Base-by-base conservation (phyloP, 1,284 basidiomycete species). In the Xerocomus nothofagi region DNA sequence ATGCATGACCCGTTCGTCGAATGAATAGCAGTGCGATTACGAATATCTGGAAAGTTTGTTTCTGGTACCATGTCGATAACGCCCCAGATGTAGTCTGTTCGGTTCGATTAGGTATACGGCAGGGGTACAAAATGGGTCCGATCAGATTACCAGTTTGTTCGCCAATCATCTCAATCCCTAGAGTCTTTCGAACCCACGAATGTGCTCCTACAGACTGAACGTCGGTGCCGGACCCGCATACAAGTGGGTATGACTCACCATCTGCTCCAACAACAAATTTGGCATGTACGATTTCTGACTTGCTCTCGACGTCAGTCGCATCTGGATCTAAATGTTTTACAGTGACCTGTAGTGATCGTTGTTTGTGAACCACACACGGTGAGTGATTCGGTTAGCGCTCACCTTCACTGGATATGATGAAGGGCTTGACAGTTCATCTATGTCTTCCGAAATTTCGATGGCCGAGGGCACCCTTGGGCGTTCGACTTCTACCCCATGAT, bases 1-100 rank as follows among this genome's bases (percentile, higher is more conserved):
- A 91, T 84, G 58, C 80, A 79, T 0, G 80, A 78, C 3, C 82
- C 81, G 44, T 77, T 75, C 41, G 76, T 74, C 0, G 84, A 86
- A 64, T 88, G 86, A 24, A 82, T 71, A 2, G 59, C 84, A 39
- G 76, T 77, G 53, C 75, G 75, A 56, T 83, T 86, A 27, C 91
- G 83, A 54, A 90, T 84, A 66, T 94, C 91, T 0, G 92, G 91
- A 62, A 93, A 89, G 64, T 91, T 74, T 12, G 88, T 89, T 18
- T 81, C 75, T 0, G 84, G 84, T 18, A 81, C 59, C 50, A 84
- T 74, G 67, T 91, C 88, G 23, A 90, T 69, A 9, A 91, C 88
- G 18, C 89, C 89, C 89, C 88, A 92, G 24, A 89, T 77, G 53
- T 79, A 86, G 50, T 91, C 82, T 71, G 50, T 40, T 32, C 11